Evolutionary conservation across 768 basidiomycete species (phyloP).

Genomic region (Boletus tylopilopsis): DNA sequence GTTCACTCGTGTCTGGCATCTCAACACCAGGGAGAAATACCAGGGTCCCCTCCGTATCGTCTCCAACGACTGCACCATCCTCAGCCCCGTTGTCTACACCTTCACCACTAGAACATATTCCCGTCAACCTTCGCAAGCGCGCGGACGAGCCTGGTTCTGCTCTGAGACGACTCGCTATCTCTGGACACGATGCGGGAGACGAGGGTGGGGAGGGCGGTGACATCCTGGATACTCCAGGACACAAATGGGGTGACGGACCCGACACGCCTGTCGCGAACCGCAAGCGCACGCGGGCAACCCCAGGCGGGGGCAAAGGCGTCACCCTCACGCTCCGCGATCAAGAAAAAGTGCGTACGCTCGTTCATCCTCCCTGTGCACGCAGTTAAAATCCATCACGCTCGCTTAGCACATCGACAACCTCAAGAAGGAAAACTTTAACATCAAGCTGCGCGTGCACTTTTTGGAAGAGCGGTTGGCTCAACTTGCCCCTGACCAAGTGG

Average conservation of each 20-base stretch:
- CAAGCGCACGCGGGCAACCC: conserved; percentile 38
- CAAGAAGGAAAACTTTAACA: conserved; percentile 96
- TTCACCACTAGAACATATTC: conserved; percentile 38
- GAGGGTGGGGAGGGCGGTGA: conserved; percentile 40
- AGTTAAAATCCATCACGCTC: neutral
- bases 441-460: conserved; percentile 95
- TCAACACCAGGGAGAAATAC: conserved; percentile 47
- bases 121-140: conserved; percentile 34
- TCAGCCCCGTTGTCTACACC: conserved; percentile 50
- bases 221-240: conserved; percentile 52
- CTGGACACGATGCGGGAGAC: conserved; percentile 33
- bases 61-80: conserved; percentile 49
- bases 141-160: conserved; percentile 39
- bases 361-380: neutral
- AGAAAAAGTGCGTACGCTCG: conserved; percentile 66
- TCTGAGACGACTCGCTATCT: conserved; percentile 36
- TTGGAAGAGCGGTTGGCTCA: conserved; percentile 89
- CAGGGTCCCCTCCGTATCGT: conserved; percentile 48
- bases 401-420: conserved; percentile 89
- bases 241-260: conserved; percentile 47
- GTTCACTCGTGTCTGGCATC: conserved; percentile 50
- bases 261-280: conserved; percentile 51
- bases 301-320: conserved; percentile 30
- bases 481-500: conserved; percentile 88
- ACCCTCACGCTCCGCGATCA: conserved; percentile 89